These are phyloP conservation scores for Erigeron philadelphicus DNA, from an alignment of 140 eudicot genomes.

Conservation along the genomic window DNA sequence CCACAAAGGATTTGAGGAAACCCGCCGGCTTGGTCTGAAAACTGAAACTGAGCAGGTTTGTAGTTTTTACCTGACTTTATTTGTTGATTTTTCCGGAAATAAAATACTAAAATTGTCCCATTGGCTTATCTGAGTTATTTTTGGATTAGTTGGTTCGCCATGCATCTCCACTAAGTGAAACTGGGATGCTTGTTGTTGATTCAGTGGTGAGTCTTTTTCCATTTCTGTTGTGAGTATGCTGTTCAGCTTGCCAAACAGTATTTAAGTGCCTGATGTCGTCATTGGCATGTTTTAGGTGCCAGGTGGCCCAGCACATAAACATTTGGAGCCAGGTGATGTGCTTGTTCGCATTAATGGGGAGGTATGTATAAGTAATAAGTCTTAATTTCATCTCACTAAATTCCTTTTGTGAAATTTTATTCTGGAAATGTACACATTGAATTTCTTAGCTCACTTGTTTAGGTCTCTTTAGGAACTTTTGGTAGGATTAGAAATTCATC, in stretches of 20 bases:
- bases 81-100: neutral
- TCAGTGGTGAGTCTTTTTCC: slow-evolving; percentile 65
- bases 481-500: no score
- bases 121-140: slow-evolving; percentile 21
- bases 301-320: slow-evolving; percentile 86
- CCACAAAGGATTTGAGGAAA: slow-evolving; percentile 96
- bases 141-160: slow-evolving; percentile 78
- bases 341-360: slow-evolving; percentile 83
- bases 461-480: no score
- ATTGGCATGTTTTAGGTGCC: slow-evolving; percentile 64
- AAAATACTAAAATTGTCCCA: slow-evolving; percentile 1
- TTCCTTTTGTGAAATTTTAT: no score
- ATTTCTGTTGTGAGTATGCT: slow-evolving; percentile 14
- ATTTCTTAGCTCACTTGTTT: no score
- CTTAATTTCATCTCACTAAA: no score
- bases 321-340: slow-evolving; percentile 91
- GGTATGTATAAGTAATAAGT: slow-evolving; percentile 33
- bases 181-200: slow-evolving; percentile 97
- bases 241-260: neutral
- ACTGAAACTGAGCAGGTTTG: slow-evolving; percentile 82
- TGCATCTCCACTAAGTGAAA: slow-evolving; percentile 85
- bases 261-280: slow-evolving; percentile 10
- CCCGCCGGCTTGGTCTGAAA: slow-evolving; percentile 84
- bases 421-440: no score
- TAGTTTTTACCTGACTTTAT: slow-evolving; percentile 5